phyloP scores from a whole-genome alignment of 108 stramenopile genomes.

The Discostella stelligeroides region DNA sequence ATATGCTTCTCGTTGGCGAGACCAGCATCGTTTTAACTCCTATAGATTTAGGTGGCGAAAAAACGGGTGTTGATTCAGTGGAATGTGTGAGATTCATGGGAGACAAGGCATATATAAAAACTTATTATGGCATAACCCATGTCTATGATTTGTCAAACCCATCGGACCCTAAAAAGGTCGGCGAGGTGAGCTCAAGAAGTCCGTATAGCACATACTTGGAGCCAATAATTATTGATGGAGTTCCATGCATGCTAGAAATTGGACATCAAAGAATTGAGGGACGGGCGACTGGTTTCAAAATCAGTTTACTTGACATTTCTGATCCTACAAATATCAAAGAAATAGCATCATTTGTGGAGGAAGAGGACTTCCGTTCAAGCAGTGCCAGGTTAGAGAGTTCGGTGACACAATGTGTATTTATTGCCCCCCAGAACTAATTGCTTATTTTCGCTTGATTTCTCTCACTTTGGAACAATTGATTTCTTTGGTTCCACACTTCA shows the following conservation, averaged over 20 bases:
- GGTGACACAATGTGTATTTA: too few relatives aligned
- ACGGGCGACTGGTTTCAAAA: conserved; percentile 37
- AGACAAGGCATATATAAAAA: conserved; percentile 43
- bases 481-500: too few relatives aligned
- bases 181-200: conserved; percentile 49
- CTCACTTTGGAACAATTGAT: too few relatives aligned
- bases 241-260: conserved; percentile 37
- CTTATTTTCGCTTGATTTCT: too few relatives aligned
- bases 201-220: conserved; percentile 47
- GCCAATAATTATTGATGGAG: conserved; percentile 37
- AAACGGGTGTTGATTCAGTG: too few relatives aligned
- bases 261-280: conserved; percentile 36
- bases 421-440: too few relatives aligned
- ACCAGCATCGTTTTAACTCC: conserved; percentile 34
- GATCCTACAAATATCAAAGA: conserved; percentile 36
- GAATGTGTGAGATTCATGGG: conserved; percentile 42
- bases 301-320: conserved; percentile 44
- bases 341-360: conserved; percentile 29
- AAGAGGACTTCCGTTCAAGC: conserved; percentile 36
- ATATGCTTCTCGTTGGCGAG: conserved; percentile 36
- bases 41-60: too few relatives aligned
- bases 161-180: conserved; percentile 34
- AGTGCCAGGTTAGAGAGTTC: conserved; percentile 20
- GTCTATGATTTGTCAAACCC: conserved; percentile 32
- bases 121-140: conserved; percentile 47